These are phyloP conservation scores for Kurtzmaniella quercitrusa DNA, from an alignment of 1,139 yeast species.

Conservation along the genomic window DNA sequence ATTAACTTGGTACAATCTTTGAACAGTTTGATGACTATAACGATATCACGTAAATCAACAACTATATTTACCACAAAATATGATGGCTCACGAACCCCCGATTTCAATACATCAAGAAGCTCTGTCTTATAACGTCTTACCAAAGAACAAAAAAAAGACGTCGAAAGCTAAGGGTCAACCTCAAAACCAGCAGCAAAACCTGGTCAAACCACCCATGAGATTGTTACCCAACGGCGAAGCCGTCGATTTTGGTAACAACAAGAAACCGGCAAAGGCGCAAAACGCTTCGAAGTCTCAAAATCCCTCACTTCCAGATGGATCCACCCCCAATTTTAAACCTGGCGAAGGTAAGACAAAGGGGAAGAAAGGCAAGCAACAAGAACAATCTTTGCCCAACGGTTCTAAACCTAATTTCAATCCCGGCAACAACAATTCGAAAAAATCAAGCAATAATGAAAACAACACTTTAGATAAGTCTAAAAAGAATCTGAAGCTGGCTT, in stretches of 20 bases:
- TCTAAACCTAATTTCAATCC: slow-evolving; percentile 17
- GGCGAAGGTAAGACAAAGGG: slow-evolving; percentile 5
- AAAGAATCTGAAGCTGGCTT: slow-evolving; percentile 15
- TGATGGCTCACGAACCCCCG: slow-evolving; percentile 43
- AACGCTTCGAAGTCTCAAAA: slow-evolving; percentile 3
- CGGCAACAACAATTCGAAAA: slow-evolving; percentile 6
- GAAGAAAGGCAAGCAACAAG: slow-evolving; percentile 10
- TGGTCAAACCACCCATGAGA: slow-evolving; percentile 15
- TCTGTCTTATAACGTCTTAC: slow-evolving; percentile 3
- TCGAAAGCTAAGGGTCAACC: slow-evolving; percentile 11
- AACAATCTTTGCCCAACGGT: slow-evolving; percentile 17
- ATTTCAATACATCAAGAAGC: slow-evolving; percentile 19
- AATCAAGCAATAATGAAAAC: slow-evolving; percentile 10
- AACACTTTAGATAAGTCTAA: slow-evolving; percentile 11
- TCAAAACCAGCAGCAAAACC: slow-evolving; percentile 4
- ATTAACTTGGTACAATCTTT: neutral
- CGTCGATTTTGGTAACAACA: slow-evolving; percentile 33
- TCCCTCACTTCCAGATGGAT: slow-evolving; percentile 13
- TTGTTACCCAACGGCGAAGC: slow-evolving; percentile 40
- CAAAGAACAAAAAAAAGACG: neutral
- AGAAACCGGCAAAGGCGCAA: slow-evolving; percentile 13
- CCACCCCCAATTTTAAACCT: slow-evolving; percentile 23
- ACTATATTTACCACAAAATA: slow-evolving; percentile 11
- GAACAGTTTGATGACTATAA: neutral
- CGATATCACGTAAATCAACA: neutral